phyloP scores from a whole-genome alignment of 495 filamentous ascomycete species.

The Delitschia confertaspora region DNA sequence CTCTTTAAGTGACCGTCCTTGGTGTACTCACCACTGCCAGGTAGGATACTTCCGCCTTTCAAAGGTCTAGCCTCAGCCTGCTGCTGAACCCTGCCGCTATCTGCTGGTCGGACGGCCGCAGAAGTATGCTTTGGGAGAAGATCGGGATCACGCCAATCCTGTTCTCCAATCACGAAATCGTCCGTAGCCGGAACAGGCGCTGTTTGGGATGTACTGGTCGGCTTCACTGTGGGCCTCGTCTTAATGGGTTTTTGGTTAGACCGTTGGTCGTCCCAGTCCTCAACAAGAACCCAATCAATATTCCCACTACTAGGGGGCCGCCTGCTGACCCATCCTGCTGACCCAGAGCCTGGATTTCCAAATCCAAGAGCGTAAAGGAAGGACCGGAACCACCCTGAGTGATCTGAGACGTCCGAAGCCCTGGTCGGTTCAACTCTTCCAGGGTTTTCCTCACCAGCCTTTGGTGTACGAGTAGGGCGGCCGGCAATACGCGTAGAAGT shows the following conservation, averaged over 20 bases:
- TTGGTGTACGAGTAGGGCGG: conserved; percentile 6
- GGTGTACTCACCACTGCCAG: conserved; percentile 67
- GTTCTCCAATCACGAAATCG: conserved; percentile 82
- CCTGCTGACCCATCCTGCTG: conserved; percentile 46
- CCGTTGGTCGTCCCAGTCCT: conserved; percentile 52
- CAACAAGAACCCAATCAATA: conserved; percentile 64
- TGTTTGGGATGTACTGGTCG: conserved; percentile 21
- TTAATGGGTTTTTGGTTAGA: conserved; percentile 30
- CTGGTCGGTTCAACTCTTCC: not conserved
- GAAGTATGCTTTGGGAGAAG: conserved; percentile 37
- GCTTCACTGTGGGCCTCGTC: conserved; percentile 18
- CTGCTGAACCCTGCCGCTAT: conserved; percentile 27
- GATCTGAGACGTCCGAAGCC: conserved; percentile 2
- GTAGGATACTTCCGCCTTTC: conserved; percentile 62
- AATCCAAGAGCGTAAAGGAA: conserved; percentile 49
- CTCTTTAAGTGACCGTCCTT: conserved; percentile 34
- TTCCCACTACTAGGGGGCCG: conserved; percentile 77
- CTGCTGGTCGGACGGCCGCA: conserved; percentile 16
- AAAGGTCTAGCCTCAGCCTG: conserved; percentile 35
- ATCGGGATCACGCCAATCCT: conserved; percentile 88
- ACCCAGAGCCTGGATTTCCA: conserved; percentile 30
- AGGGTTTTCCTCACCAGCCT: conserved; percentile 21
- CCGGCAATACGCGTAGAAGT: conserved; percentile 24
- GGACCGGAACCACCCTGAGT: conserved; percentile 47
- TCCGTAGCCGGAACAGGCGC: conserved; percentile 44